Evolutionary conservation across 2,329 filamentous ascomycete genomes (phyloP), one percentile per base, ranked within the genome.

Genomic region (Dothidotthia symphoricarpi): DNA sequence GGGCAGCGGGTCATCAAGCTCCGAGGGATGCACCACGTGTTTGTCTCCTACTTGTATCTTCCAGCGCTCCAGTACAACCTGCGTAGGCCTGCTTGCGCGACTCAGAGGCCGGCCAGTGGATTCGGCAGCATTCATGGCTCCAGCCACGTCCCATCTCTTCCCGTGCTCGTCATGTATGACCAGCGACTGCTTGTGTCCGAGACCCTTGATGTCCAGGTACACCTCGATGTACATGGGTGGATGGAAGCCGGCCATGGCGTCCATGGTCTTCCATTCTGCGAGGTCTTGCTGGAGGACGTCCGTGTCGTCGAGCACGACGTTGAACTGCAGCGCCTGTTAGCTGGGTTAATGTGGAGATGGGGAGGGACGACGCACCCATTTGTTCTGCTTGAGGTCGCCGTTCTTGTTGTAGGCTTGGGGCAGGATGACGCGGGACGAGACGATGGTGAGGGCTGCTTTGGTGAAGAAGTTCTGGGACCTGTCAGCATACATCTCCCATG

Each of bases 1-100:
- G 11, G 93, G 89, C 34, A 97, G 72, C 22, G 79, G 73, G 31
- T 78, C 73, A 36, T 68, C 74, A 34, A 81, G 66, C 42, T 82
- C 77, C 26, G 71, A 73, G 55, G 39, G 87, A 61, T 79, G 75
- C 63, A 63, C 73, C 63, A 40, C 74, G 66, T 41, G 50, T 41
- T 60, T 70, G 51, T 80, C 79, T 60, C 86, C 86, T 39, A 97
- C 75, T 61, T 93, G 85, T 48, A 98, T 78, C 40, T 77, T 84
- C 93, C 93, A 98, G 53, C 91, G 80, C 70, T 98, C 93, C 47
- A 98, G 73, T 35, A 96, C 76, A 39, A 98, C 80, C 62, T 94
- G 85, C 39, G 82, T 82, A 24, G 69, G 63, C 37, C 66, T 69
- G 36, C 63, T 61, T 32, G 65, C 63, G 24, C 60, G 64, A 47